Percentiles rank a stretch among this genome's conserved stretches.
Conservation (phyloP, 106 monocot genomes). For the Acorus calamus region DNA sequence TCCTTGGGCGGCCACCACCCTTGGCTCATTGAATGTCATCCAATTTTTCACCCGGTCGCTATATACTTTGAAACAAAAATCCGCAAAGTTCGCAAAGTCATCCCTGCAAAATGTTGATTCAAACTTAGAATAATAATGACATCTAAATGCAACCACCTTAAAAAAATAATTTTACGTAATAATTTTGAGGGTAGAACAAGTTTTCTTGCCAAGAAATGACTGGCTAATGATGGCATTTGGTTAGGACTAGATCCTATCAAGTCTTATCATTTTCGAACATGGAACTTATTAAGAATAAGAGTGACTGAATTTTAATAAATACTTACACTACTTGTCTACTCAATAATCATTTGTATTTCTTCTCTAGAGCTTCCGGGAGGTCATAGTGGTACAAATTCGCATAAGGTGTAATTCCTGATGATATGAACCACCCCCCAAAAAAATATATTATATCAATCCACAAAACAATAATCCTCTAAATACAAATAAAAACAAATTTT, state of each 20-base stretch:
- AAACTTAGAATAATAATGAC: background rate
- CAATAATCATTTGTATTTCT: constrained; percentile 56
- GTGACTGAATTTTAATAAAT: no score
- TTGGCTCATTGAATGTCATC: constrained; percentile 93
- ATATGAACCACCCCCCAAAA: background rate
- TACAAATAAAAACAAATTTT: no score
- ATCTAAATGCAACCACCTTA: background rate
- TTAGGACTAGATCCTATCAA: no score
- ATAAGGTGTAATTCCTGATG: constrained; percentile 79
- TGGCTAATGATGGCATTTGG: no score
- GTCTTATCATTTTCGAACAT: no score
- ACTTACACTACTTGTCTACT: constrained; percentile 71
- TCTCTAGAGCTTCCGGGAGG: constrained; percentile 75
- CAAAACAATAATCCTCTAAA: no score
- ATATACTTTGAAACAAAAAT: constrained; percentile 88
- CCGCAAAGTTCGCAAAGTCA: constrained; percentile 71
- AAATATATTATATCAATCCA: no score
- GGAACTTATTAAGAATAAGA: no score
- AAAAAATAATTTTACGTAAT: no score
- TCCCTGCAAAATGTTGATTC: constrained; percentile 29
- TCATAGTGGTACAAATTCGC: constrained; percentile 99
- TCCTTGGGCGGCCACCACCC: constrained; percentile 79
- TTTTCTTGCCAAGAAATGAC: no score
- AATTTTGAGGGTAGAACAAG: no score
- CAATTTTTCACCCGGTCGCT: constrained; percentile 96